Conservation (phyloP, 2,329 filamentous ascomycete species). For the Cladosporium sphaerospermum region DNA sequence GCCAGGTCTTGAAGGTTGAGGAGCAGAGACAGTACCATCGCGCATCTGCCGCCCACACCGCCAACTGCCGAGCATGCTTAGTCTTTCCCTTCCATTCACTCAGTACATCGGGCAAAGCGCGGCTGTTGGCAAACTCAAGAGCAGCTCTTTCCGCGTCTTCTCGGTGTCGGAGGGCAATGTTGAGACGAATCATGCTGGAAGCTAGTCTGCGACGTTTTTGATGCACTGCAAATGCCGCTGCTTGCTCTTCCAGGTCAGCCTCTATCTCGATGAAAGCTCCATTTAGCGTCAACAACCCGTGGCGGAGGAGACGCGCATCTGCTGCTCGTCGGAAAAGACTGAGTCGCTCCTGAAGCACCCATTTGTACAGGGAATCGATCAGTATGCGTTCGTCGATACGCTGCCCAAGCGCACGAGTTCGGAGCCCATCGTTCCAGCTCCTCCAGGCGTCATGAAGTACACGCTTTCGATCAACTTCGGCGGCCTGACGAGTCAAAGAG, state of each 20-base stretch:
- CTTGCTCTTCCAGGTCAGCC: slow-evolving; percentile 14
- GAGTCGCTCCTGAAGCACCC: slow-evolving; percentile 48
- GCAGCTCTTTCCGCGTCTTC: slow-evolving; percentile 34
- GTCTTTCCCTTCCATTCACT: slow-evolving; percentile 31
- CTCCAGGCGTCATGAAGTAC: slow-evolving; percentile 54
- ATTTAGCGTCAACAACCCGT: slow-evolving; percentile 12
- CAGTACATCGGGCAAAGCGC: slow-evolving; percentile 34
- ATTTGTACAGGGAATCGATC: slow-evolving; percentile 53
- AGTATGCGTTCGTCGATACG: slow-evolving; percentile 52
- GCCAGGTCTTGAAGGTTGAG: slow-evolving; percentile 47
- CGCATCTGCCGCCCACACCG: slow-evolving; percentile 50
- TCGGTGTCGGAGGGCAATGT: slow-evolving; percentile 24
- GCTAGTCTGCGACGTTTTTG: slow-evolving; percentile 24
- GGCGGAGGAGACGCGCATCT: slow-evolving; percentile 20
- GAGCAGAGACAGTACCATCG: slow-evolving; percentile 51
- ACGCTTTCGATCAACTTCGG: slow-evolving; percentile 45
- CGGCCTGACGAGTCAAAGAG: slow-evolving; percentile 36
- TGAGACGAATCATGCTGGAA: slow-evolving; percentile 24
- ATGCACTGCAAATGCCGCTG: slow-evolving; percentile 19
- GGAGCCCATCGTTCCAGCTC: slow-evolving; percentile 56
- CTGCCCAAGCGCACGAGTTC: slow-evolving; percentile 46
- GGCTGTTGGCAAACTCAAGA: slow-evolving; percentile 36
- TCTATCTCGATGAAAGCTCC: slow-evolving; percentile 10
- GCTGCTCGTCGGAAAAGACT: slow-evolving; percentile 35
- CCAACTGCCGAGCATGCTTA: slow-evolving; percentile 42